Evolutionary conservation across 2,329 filamentous ascomycete genomes (phyloP).

Genomic region (Fusarium heterosporum): DNA sequence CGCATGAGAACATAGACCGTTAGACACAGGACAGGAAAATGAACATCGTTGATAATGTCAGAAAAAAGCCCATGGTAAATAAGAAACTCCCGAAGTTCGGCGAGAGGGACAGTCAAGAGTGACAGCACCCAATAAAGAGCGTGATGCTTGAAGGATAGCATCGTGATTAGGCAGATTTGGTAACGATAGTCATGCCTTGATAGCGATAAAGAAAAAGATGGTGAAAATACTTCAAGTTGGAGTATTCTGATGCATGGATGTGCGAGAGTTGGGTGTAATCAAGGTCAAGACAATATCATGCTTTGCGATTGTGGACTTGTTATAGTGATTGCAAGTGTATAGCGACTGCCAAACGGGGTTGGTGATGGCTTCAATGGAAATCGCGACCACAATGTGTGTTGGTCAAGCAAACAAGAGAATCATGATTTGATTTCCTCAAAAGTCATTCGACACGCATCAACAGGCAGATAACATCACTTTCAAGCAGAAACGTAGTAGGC

Average conservation of each 20-base stretch:
- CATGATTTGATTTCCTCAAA: background rate
- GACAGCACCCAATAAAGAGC: constrained; percentile 37
- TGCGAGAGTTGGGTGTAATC: background rate
- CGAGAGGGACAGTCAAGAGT: constrained; percentile 12
- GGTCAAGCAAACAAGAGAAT: background rate
- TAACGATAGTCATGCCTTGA: background rate
- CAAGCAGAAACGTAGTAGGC: background rate
- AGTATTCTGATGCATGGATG: background rate
- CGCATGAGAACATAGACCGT: constrained; percentile 9
- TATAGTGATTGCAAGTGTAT: background rate
- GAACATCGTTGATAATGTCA: background rate
- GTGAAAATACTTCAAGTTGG: background rate
- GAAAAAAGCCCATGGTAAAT: background rate
- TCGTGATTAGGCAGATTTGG: background rate
- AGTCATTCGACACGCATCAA: background rate
- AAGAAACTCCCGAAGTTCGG: constrained; percentile 9
- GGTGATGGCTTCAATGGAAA: constrained; percentile 10
- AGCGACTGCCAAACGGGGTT: constrained; percentile 11
- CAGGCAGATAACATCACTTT: background rate
- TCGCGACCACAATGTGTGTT: background rate
- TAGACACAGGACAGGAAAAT: constrained; percentile 9
- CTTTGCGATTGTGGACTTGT: background rate
- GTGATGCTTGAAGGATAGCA: constrained; percentile 37
- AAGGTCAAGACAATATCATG: background rate
- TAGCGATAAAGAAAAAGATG: background rate